A percentile compares a stretch with the other conserved stretches of the same genome.
These are phyloP conservation scores for Fusarium floridanum DNA, from an alignment of 2,329 filamentous ascomycete species.

Conservation along the genomic window DNA sequence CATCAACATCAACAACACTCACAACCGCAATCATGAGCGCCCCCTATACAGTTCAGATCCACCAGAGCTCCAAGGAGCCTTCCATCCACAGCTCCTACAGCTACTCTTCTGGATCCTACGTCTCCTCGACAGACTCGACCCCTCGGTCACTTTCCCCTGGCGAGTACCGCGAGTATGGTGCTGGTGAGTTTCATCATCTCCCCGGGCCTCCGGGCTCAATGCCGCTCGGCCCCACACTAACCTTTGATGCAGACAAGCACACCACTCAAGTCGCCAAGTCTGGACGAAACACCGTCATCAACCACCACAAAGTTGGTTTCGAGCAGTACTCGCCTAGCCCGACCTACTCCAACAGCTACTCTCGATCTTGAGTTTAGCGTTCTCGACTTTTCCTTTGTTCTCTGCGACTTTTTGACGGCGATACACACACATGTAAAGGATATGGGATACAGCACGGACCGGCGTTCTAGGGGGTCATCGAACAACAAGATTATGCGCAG, in stretches of 20 bases:
- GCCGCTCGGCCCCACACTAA: constrained; percentile 36
- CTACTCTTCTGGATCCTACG: constrained; percentile 46
- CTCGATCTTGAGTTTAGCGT: constrained; percentile 5
- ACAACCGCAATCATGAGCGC: constrained; percentile 43
- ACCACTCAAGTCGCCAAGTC: constrained; percentile 40
- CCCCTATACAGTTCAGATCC: constrained; percentile 49
- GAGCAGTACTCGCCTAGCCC: constrained; percentile 50
- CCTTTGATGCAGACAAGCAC: constrained; percentile 41
- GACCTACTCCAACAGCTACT: constrained; percentile 43
- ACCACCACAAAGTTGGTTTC: constrained; percentile 49
- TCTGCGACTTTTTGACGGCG: constrained; percentile 22
- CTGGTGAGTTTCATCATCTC: constrained; percentile 44
- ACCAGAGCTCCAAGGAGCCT: constrained; percentile 49
- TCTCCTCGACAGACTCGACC: constrained; percentile 43
- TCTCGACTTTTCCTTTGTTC: constrained; percentile 10
- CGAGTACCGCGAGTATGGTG: constrained; percentile 50
- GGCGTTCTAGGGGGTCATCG: constrained; percentile 36
- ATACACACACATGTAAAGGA: constrained; percentile 28
- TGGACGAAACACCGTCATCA: constrained; percentile 48
- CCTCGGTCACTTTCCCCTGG: constrained; percentile 47
- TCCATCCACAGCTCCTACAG: constrained; percentile 47
- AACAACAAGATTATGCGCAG: constrained; percentile 23
- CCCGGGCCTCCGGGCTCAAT: constrained; percentile 14
- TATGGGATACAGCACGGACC: constrained; percentile 33
- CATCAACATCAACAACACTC: constrained; percentile 14